Conservation (phyloP, 345 rosid genomes). For the Populus pruinosa region DNA sequence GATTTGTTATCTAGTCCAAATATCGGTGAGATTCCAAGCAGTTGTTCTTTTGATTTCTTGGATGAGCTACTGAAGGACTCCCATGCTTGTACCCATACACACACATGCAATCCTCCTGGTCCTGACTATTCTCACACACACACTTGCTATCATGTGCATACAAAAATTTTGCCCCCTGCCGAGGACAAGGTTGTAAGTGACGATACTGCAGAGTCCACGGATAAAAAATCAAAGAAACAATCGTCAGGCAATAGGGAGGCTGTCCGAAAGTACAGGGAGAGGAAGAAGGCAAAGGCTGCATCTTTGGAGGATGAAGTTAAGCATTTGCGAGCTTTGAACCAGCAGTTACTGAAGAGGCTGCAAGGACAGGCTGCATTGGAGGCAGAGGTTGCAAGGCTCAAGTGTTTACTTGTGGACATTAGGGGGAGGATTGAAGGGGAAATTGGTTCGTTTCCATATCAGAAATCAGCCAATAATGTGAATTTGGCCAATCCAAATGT, state of each 20-base stretch:
- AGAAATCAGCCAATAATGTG: conserved; percentile 47
- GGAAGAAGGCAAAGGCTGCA: conserved; percentile 94
- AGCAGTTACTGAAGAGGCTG: conserved; percentile 78
- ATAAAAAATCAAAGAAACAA: conserved; percentile 63
- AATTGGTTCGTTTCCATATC: conserved; percentile 93
- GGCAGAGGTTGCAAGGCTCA: conserved; percentile 82
- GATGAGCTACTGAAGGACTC: conserved; percentile 54
- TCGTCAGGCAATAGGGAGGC: conserved; percentile 85
- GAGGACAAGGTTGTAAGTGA: conserved; percentile 69
- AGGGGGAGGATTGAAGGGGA: conserved; percentile 98
- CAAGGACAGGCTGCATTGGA: conserved; percentile 89
- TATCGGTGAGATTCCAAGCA: conserved; percentile 56
- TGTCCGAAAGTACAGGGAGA: conserved; percentile 92
- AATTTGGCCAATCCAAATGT: conserved; percentile 35
- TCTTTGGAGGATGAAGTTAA: conserved; percentile 85
- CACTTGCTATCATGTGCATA: conserved; percentile 89
- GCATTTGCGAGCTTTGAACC: conserved; percentile 68
- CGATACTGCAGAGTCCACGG: conserved; percentile 72
- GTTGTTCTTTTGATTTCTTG: conserved; percentile 66
- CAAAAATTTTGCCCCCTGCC: conserved; percentile 56
- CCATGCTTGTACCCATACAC: conserved; percentile 88
- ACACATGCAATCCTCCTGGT: conserved; percentile 91
- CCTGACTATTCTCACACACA: conserved; percentile 85
- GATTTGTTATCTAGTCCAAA: conserved; percentile 55
- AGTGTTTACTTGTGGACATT: conserved; percentile 94